Evolutionary conservation across 2,329 filamentous ascomycete genomes (phyloP).

Genomic region (Claviceps digitariae): DNA sequence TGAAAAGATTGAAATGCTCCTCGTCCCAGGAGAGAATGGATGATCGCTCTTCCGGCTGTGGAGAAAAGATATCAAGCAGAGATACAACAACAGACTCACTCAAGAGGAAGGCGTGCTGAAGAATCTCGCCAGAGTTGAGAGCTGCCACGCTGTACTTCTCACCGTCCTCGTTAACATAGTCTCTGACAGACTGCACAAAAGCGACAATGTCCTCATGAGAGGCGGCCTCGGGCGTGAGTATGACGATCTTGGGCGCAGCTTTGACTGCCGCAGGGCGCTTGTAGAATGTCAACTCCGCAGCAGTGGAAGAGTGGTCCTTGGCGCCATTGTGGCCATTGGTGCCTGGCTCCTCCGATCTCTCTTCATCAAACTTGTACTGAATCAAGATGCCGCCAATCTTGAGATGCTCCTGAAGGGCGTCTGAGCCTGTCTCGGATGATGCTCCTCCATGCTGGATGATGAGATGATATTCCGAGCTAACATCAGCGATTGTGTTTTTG

Average conservation of each 20-base stretch:
- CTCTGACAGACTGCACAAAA: neutral
- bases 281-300: neutral
- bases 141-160: neutral
- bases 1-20: conserved; percentile 26
- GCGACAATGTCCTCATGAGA: neutral
- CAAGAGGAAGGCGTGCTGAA: conserved; percentile 7
- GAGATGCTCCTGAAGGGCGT: conserved; percentile 12
- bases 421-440: conserved; percentile 5
- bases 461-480: conserved; percentile 19
- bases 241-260: neutral
- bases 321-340: neutral
- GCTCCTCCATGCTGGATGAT: conserved; percentile 14
- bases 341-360: neutral
- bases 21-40: conserved; percentile 27
- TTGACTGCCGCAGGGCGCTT: neutral
- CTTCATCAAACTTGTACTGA: neutral
- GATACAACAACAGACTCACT: conserved; percentile 26
- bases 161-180: neutral
- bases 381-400: conserved; percentile 17
- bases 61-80: conserved; percentile 28
- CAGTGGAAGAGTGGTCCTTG: too few species aligned
- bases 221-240: conserved; percentile 1
- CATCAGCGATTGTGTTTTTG: conserved; percentile 11
- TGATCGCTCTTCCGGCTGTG: conserved; percentile 7
- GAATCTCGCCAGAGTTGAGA: conserved; percentile 1